phyloP scores from a whole-genome alignment of 2,329 filamentous ascomycete species.

The Colletotrichum cordylinicola region DNA sequence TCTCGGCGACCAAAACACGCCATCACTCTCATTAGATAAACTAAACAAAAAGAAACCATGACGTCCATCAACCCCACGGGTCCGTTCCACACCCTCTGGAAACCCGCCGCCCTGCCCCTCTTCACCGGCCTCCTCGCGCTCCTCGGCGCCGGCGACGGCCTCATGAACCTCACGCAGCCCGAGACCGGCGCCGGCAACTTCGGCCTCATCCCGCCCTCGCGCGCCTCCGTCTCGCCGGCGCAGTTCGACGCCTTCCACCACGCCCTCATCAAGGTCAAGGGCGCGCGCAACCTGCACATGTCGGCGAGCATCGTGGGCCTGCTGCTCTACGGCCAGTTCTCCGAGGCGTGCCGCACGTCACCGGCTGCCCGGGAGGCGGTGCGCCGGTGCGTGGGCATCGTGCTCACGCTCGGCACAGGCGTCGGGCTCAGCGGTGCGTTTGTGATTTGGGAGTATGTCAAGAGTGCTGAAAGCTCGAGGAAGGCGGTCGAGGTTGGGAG shows the following conservation, averaged over 20 bases:
- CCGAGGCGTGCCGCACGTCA: slow-evolving; percentile 5
- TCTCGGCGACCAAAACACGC: neutral
- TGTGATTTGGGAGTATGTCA: slow-evolving; percentile 1
- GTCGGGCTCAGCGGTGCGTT: slow-evolving; percentile 12
- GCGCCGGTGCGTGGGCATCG: slow-evolving; percentile 5
- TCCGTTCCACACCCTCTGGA: neutral
- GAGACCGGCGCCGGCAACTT: slow-evolving; percentile 12
- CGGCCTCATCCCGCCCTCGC: slow-evolving; percentile 3
- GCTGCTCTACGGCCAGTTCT: slow-evolving; percentile 6
- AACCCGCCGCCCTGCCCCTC: slow-evolving; percentile 4
- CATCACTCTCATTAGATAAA: neutral
- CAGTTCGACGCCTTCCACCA: slow-evolving; percentile 18
- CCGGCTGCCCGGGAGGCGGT: neutral
- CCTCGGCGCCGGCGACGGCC: slow-evolving; percentile 8
- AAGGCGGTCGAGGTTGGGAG: slow-evolving; percentile 1
- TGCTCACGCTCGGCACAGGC: slow-evolving; percentile 1
- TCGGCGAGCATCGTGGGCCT: slow-evolving; percentile 2
- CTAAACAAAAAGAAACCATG: neutral
- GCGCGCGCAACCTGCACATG: slow-evolving; percentile 18
- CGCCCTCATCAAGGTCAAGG: slow-evolving; percentile 18
- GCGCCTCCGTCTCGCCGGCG: neutral
- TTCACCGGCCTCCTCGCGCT: slow-evolving; percentile 15
- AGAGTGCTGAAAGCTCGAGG: neutral
- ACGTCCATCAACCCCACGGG: neutral
- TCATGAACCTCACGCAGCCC: slow-evolving; percentile 10